These are phyloP conservation scores for Colletotrichum tamarilloi DNA, from an alignment of 2,329 filamentous ascomycete species.

Conservation along the genomic window DNA sequence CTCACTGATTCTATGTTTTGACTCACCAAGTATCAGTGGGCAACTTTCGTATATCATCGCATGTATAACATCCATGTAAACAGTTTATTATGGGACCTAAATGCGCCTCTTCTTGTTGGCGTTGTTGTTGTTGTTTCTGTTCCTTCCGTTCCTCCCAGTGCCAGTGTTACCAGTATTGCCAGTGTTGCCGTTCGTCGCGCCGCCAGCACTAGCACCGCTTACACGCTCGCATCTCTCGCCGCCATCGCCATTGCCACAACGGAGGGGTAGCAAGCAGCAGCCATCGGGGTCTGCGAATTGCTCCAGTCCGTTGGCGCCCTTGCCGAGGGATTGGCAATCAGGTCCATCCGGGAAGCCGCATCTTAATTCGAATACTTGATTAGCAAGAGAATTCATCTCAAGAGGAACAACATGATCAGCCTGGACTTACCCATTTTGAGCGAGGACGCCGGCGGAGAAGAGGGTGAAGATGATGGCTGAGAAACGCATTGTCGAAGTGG, in stretches of 20 bases:
- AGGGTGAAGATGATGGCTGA: background rate
- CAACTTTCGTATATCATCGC: too few relatives aligned
- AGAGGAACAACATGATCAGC: background rate
- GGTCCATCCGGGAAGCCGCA: conserved; percentile 17
- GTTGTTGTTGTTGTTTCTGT: background rate
- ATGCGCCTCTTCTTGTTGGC: background rate
- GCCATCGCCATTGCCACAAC: conserved; percentile 16
- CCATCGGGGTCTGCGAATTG: conserved; percentile 19
- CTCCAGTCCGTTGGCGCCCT: conserved; percentile 5
- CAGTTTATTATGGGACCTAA: background rate
- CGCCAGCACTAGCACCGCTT: background rate
- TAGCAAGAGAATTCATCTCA: background rate
- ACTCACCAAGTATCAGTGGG: too few relatives aligned
- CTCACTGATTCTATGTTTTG: too few relatives aligned
- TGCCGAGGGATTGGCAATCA: conserved; percentile 15
- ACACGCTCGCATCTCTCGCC: conserved; percentile 21
- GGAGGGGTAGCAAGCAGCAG: conserved; percentile 10
- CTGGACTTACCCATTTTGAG: background rate
- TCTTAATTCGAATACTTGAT: background rate
- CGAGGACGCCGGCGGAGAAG: background rate
- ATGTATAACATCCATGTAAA: background rate
- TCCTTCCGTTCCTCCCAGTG: background rate
- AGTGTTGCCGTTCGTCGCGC: background rate
- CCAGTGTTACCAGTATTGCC: background rate
- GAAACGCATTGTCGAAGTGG: background rate